Percentiles rank a stretch among this genome's conserved stretches.
Conservation (phyloP, 768 basidiomycete genomes). For the Rhodotorula kratochvilovae region DNA sequence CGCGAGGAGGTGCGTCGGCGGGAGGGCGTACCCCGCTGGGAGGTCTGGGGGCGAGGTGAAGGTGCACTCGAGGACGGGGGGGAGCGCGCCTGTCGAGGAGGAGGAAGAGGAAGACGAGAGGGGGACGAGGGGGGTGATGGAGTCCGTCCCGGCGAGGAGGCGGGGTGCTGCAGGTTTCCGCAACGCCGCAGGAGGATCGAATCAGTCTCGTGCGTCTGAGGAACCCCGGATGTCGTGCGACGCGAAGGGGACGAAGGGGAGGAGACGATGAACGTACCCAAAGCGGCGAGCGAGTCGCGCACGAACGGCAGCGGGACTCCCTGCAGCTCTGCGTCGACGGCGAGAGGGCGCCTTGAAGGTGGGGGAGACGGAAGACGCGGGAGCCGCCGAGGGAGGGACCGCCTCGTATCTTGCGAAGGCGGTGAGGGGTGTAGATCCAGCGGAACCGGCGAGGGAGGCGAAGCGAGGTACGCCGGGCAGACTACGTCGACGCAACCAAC, state of each 20-base stretch:
- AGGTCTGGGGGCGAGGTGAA: background rate
- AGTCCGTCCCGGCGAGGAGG: slow-evolving; percentile 6
- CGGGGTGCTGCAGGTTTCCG: slow-evolving; percentile 12
- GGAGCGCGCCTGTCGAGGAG: background rate
- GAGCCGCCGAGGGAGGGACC: too few species aligned
- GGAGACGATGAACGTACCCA: background rate
- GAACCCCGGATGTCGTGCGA: background rate
- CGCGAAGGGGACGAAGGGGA: background rate
- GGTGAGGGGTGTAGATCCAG: too few species aligned
- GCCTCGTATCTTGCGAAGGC: too few species aligned
- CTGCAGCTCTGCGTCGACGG: too few species aligned
- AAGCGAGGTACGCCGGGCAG: too few species aligned
- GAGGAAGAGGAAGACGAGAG: background rate
- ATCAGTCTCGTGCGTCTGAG: too few species aligned
- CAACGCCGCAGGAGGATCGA: too few species aligned
- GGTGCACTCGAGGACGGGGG: background rate
- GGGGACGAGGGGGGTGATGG: background rate
- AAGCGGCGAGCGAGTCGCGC: background rate
- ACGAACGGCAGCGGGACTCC: background rate
- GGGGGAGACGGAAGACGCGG: background rate
- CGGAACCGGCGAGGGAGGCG: too few species aligned
- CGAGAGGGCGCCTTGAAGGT: background rate
- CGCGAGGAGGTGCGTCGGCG: slow-evolving; percentile 22
- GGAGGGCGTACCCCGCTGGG: background rate
- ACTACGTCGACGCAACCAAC: too few species aligned